Evolutionary conservation across 345 rosid genomes (phyloP).

Genomic region (Salix exigua): DNA sequence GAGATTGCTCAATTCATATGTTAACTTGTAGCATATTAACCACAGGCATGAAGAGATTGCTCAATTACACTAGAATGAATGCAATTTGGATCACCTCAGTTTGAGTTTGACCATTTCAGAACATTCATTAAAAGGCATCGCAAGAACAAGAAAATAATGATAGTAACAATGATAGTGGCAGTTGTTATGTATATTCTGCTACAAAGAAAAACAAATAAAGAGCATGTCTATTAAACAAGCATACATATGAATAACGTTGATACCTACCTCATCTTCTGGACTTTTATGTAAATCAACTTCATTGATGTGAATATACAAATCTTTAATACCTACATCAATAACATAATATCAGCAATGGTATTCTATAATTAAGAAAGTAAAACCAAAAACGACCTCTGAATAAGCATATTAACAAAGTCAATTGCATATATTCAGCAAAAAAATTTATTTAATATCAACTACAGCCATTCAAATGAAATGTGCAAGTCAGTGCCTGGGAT

Average conservation of each 20-base stretch:
- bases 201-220: no score
- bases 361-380: conserved; percentile 2
- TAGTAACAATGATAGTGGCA: no score
- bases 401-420: not conserved
- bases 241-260: not conserved
- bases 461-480: not conserved
- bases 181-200: no score
- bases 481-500: not conserved
- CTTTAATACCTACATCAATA: conserved; percentile 60
- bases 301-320: conserved; percentile 44
- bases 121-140: not conserved
- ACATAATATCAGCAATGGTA: not conserved
- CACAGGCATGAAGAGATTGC: not conserved
- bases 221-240: not conserved
- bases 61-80: not conserved
- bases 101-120: not conserved
- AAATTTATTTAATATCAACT: not conserved
- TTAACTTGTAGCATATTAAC: no score
- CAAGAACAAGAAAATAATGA: not conserved
- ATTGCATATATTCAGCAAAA: not conserved
- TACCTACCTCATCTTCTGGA: conserved; percentile 69
- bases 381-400: not conserved
- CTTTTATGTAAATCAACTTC: conserved; percentile 56
- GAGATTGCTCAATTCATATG: not conserved
- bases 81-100: not conserved